These are phyloP conservation scores for Exophiala xenobiotica DNA, from an alignment of 2,329 filamentous ascomycete genomes.

Conservation along the genomic window DNA sequence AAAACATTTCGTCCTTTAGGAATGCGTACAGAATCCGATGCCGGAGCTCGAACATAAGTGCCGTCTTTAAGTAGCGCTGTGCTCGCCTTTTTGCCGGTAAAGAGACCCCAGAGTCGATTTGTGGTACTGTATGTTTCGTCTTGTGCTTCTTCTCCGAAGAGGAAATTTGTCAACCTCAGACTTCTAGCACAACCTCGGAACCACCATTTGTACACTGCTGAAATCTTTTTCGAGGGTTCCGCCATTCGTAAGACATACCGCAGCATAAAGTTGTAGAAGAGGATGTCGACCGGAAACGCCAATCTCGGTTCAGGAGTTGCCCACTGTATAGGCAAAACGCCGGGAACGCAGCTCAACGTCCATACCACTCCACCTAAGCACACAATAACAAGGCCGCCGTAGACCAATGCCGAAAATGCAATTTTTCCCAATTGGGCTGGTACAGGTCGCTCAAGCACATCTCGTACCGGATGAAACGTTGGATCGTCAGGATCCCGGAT, in stretches of 20 bases:
- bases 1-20: slow-evolving; percentile 82
- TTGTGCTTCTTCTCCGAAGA: slow-evolving; percentile 77
- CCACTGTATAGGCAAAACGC: slow-evolving; percentile 87
- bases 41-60: slow-evolving; percentile 84
- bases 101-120: slow-evolving; percentile 48
- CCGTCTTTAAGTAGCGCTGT: slow-evolving; percentile 56
- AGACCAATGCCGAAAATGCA: slow-evolving; percentile 90
- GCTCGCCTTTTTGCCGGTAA: slow-evolving; percentile 5
- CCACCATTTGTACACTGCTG: slow-evolving; percentile 93
- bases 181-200: slow-evolving; percentile 80
- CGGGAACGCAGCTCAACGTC: slow-evolving; percentile 51
- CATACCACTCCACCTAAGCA: slow-evolving; percentile 95
- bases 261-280: slow-evolving; percentile 97
- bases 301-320: slow-evolving; percentile 87
- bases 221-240: slow-evolving; percentile 79
- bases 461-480: slow-evolving; percentile 94
- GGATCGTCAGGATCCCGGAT: slow-evolving; percentile 98
- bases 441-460: slow-evolving; percentile 90
- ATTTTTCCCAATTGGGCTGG: slow-evolving; percentile 94
- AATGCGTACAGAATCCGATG: slow-evolving; percentile 91
- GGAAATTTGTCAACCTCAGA: slow-evolving; percentile 83
- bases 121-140: slow-evolving; percentile 67
- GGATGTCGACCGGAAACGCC: slow-evolving; percentile 88
- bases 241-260: slow-evolving; percentile 81
- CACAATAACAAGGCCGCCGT: slow-evolving; percentile 86